Conservation (phyloP, 2,329 filamentous ascomycete species). For the Aspergillus tubingensis region DNA sequence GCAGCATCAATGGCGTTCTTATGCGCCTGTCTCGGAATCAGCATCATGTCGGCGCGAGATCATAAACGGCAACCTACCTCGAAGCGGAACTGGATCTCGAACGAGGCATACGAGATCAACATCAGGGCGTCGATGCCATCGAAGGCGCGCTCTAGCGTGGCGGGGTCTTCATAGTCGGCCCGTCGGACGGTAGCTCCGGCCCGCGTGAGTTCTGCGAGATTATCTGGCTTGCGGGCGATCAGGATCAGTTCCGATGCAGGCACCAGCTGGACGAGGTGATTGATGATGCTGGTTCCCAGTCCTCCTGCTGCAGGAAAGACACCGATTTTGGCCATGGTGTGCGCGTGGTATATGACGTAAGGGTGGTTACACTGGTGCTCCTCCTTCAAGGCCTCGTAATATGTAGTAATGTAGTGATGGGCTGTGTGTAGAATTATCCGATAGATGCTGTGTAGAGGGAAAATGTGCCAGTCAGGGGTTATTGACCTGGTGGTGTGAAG, state of each 20-base stretch:
- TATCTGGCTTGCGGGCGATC: constrained; percentile 44
- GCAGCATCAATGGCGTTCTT: constrained; percentile 56
- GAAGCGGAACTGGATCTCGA: constrained; percentile 50
- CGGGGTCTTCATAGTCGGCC: constrained; percentile 54
- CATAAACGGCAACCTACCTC: constrained; percentile 31
- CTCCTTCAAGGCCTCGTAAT: background rate
- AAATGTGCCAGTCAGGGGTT: background rate
- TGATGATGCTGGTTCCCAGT: constrained; percentile 54
- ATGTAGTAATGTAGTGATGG: background rate
- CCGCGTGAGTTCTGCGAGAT: constrained; percentile 14
- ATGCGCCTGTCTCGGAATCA: constrained; percentile 38
- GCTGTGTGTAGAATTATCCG: background rate
- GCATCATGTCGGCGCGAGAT: background rate
- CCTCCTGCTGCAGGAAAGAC: constrained; percentile 56
- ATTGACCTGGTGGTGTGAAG: background rate
- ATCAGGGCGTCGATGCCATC: constrained; percentile 54
- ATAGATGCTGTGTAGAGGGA: background rate
- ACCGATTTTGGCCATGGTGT: constrained; percentile 26
- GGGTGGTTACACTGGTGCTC: background rate
- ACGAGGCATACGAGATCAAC: constrained; percentile 57
- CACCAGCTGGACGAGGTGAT: constrained; percentile 50
- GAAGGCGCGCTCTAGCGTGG: constrained; percentile 52
- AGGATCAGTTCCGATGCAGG: constrained; percentile 51
- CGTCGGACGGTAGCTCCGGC: constrained; percentile 32
- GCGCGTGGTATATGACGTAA: background rate